Evolutionary conservation across 1,139 yeast species (phyloP).

Genomic region (Eremothecium sinecaudum): DNA sequence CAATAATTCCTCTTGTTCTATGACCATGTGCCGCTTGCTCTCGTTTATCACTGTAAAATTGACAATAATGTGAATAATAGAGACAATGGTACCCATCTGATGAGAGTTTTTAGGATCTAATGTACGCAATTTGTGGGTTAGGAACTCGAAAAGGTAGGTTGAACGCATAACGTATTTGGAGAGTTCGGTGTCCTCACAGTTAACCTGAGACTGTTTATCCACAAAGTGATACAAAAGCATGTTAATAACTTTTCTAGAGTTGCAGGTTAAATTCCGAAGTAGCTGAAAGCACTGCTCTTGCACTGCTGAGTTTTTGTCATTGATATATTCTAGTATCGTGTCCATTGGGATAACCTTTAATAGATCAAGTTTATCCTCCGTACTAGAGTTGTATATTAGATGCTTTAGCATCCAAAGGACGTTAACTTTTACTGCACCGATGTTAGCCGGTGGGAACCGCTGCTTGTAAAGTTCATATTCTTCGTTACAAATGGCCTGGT

Average conservation of each 20-base stretch:
- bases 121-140: slow-evolving; percentile 31
- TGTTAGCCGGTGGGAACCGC: slow-evolving; percentile 6
- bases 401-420: slow-evolving; percentile 51
- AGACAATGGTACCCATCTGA: slow-evolving; percentile 35
- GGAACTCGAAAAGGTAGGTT: slow-evolving; percentile 31
- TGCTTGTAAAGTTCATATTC: not conserved
- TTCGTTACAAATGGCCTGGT: slow-evolving; percentile 14
- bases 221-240: slow-evolving; percentile 34
- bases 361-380: slow-evolving; percentile 28
- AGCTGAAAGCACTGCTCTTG: slow-evolving; percentile 64
- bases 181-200: slow-evolving; percentile 13
- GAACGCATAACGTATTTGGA: slow-evolving; percentile 19
- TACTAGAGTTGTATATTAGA: slow-evolving; percentile 40
- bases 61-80: slow-evolving; percentile 45
- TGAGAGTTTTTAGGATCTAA: slow-evolving; percentile 19
- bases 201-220: slow-evolving; percentile 22
- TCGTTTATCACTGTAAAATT: slow-evolving; percentile 51
- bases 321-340: slow-evolving; percentile 42
- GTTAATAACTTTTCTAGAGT: slow-evolving; percentile 46
- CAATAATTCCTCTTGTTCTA: slow-evolving; percentile 37
- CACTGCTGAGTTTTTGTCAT: slow-evolving; percentile 42
- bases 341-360: slow-evolving; percentile 44
- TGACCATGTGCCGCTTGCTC: slow-evolving; percentile 38
- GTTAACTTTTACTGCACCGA: slow-evolving; percentile 35
- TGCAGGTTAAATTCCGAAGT: slow-evolving; percentile 65